These are phyloP conservation scores for Parathielavia appendiculata DNA, from an alignment of 495 filamentous ascomycete species.

Conservation along the genomic window DNA sequence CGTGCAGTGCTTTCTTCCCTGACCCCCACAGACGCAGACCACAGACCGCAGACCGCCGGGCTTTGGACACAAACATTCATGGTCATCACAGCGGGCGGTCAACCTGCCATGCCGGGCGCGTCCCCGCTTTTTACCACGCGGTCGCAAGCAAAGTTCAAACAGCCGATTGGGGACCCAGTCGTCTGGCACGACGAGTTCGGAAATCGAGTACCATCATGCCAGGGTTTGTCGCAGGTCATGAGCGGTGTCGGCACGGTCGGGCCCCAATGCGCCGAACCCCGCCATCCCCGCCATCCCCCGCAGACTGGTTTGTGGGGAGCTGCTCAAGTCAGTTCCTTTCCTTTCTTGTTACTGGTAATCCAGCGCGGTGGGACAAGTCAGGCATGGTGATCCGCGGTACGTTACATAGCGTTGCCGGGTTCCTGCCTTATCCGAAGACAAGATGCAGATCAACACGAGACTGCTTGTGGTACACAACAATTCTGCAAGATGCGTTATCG, in stretches of 20 bases:
- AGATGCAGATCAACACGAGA: background rate
- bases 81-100: background rate
- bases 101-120: background rate
- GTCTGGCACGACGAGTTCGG: constrained; percentile 3
- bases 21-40: background rate
- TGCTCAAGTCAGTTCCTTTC: background rate
- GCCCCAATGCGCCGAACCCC: background rate
- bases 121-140: background rate
- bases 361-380: background rate
- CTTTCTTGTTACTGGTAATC: background rate
- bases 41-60: constrained; percentile 2
- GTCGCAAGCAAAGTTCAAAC: background rate
- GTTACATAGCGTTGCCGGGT: background rate
- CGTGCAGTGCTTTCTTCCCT: background rate
- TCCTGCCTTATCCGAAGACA: background rate
- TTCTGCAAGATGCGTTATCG: background rate
- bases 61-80: constrained; percentile 4
- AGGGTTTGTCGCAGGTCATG: background rate
- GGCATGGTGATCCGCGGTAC: background rate
- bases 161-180: constrained; percentile 10
- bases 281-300: background rate
- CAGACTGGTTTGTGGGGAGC: constrained; percentile 2
- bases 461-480: background rate
- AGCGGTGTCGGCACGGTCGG: background rate
- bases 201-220: background rate